Percentiles rank a stretch among this genome's conserved stretches.
Evolutionary conservation across 805 yeast genomes (phyloP).

Genomic region (Gaillardinia entomophila): DNA sequence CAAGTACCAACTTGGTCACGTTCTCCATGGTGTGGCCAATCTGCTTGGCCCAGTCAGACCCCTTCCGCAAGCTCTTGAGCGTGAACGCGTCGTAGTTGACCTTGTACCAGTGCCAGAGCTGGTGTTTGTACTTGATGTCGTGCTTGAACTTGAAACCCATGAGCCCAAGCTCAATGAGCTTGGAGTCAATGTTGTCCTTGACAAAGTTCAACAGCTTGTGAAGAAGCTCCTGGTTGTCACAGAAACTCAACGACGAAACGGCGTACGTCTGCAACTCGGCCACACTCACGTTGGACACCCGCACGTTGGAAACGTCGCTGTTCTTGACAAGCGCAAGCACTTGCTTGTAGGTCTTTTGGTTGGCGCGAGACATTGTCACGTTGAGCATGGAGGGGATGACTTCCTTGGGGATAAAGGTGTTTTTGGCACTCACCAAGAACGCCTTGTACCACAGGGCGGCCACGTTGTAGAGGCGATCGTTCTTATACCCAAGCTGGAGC

Average conservation of each 20-base stretch:
- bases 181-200: conserved; percentile 48
- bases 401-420: conserved; percentile 45
- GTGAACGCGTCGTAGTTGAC: conserved; percentile 50
- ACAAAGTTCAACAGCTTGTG: conserved; percentile 54
- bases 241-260: conserved; percentile 49
- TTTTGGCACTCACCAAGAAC: conserved; percentile 45
- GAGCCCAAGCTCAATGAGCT: conserved; percentile 51
- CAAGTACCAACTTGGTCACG: conserved; percentile 36
- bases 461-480: conserved; percentile 21
- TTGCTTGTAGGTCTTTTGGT: conserved; percentile 54
- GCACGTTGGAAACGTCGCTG: conserved; percentile 39
- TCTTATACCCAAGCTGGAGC: conserved; percentile 32
- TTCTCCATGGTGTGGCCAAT: conserved; percentile 40
- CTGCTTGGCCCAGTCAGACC: conserved; percentile 41
- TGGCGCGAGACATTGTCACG: conserved; percentile 31
- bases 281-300: conserved; percentile 25
- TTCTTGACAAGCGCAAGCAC: conserved; percentile 48
- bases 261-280: conserved; percentile 51
- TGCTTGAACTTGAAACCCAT: conserved; percentile 44
- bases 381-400: conserved; percentile 41
- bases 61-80: conserved; percentile 39
- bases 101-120: conserved; percentile 54
- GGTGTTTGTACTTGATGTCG: conserved; percentile 19
- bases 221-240: conserved; percentile 39
- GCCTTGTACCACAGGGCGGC: conserved; percentile 40